Evolutionary conservation across 495 filamentous ascomycete genomes (phyloP), one percentile per base, ranked within the genome.

Genomic region (Chlorociboria aeruginascens): DNA sequence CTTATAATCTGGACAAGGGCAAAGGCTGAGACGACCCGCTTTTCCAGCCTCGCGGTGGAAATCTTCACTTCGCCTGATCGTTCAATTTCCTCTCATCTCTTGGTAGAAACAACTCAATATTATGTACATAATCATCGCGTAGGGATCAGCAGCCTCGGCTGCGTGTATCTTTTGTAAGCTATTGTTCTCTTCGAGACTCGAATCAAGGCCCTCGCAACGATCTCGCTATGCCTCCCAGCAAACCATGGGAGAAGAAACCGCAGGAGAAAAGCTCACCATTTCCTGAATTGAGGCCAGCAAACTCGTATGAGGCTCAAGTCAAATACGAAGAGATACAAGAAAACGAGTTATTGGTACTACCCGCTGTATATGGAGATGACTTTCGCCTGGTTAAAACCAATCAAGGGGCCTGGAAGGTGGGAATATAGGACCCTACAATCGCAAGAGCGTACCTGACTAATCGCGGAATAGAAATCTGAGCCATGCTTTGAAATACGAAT

Each of bases 291-390:
- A 62, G 48, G 52, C 60, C 54, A 16, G 43, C 31, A 32, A 57
- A 46, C 51, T 40, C 37, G 40, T 58, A 52, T 42, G 43, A 40
- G 16, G 49, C 34, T 32, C 32, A 30, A 40, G 46, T 46, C 17
- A 77, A 92, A 58, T 94, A 96, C 64, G 73, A 80, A 37, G 81
- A 92, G 59, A 78, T 82, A 16, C 92, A 97, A 67, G 68, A 83
- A 48, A 81, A 95, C 60, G 92, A 98, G 68, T 70, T 90, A 32
- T 81, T 93, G 64, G 92, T 79, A 10, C 69, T 98, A 41, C 72
- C 82, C 46, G 86, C 93, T 6, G 95, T 98, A 35, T 98, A 92
- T 59, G 84, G 82, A 58, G 89, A 96, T 40, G 92, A 97, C 59
- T 97, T 84, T 60, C 34, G 31, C 13, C 67, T 79, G 55, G 76